Evolutionary conservation across 495 filamentous ascomycete genomes (phyloP), one percentile per base, ranked within the genome.

Genomic region (Xylaria flabelliformis): DNA sequence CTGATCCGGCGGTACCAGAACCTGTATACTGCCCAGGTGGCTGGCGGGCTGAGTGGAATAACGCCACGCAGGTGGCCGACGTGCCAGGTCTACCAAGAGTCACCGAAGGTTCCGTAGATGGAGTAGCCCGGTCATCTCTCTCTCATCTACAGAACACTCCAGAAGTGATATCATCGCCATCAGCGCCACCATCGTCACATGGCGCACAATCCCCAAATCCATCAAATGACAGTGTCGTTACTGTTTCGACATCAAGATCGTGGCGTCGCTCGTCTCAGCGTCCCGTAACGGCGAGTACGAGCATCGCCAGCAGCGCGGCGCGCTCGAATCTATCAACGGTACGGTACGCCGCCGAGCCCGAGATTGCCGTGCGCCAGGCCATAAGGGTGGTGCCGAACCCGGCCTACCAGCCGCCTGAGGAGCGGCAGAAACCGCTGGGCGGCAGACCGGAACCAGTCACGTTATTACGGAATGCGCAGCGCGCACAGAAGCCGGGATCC

Each of bases 361-460:
- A 77, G 64, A 68, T 79, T 63, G 77, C 77, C 21, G 74, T 79
- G n/a, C 74, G 74, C 2, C 77, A 79, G 64, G 41, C 56, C 17
- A 79, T 79, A n/a, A 36, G 69, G 29, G 77, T 79, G 17, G 71
- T 79, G 51, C 72, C 44, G 69, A 79, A 79, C 58, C 77, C 77
- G 17, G 70, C 70, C 19, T 72, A 67, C 41, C 48, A 19, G 42
- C 39, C 63, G 42, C 56, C 39, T 21, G 36, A 42, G 15, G 39
- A 42, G 41, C 17, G 41, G 61, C 61, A 44, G 8, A 46, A 12
- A n/a, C 24, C 42, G 42, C 13, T 64, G 4, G n/a, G n/a, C n/a
- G 2, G 36, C n/a, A 71, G 41, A 48, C 58, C 67, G 58, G 67
- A 63, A n/a, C 39, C 55, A 41, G 44, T 46, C 1, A 64, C 24